Evolutionary conservation across 2,329 filamentous ascomycete genomes (phyloP).

Genomic region (Trichoderma harzianum): DNA sequence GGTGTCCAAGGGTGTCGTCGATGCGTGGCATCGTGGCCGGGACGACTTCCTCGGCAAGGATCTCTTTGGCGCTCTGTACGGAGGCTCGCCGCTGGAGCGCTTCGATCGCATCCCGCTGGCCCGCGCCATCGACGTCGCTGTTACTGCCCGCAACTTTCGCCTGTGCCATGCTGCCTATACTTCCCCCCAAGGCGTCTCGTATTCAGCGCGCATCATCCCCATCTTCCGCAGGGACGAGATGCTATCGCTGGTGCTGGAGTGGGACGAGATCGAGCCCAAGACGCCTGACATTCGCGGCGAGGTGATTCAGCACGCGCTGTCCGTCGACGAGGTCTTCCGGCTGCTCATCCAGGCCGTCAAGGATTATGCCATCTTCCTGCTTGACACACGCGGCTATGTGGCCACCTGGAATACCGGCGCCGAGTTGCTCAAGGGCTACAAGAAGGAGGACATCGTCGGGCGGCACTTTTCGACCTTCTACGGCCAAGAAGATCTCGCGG

Average conservation of each 20-base stretch:
- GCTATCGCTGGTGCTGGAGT: constrained; percentile 33
- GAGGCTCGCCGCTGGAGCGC: constrained; percentile 26
- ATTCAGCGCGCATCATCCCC: constrained; percentile 33
- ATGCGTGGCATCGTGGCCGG: constrained; percentile 27
- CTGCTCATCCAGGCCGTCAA: constrained; percentile 59
- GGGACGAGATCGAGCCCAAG: constrained; percentile 26
- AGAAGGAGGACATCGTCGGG: constrained; percentile 51
- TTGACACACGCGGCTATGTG: constrained; percentile 53
- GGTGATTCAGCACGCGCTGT: constrained; percentile 29
- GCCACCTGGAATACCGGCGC: constrained; percentile 58
- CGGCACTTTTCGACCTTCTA: constrained; percentile 59
- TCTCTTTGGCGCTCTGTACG: constrained; percentile 28
- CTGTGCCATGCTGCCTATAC: constrained; percentile 24
- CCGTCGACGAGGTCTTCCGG: constrained; percentile 54
- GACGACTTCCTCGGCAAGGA: constrained; percentile 29
- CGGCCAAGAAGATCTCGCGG: constrained; percentile 45
- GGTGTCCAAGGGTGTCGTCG: constrained; percentile 29
- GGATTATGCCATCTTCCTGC: constrained; percentile 62
- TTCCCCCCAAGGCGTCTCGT: constrained; percentile 20
- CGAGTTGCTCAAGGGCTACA: constrained; percentile 54
- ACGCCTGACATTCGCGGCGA: constrained; percentile 20
- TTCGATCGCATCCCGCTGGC: constrained; percentile 28
- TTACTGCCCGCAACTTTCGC: constrained; percentile 27
- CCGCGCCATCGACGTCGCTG: constrained; percentile 30
- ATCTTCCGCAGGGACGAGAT: constrained; percentile 30